Base-by-base conservation (phyloP, 495 filamentous ascomycete species). In the Halenospora varia region DNA sequence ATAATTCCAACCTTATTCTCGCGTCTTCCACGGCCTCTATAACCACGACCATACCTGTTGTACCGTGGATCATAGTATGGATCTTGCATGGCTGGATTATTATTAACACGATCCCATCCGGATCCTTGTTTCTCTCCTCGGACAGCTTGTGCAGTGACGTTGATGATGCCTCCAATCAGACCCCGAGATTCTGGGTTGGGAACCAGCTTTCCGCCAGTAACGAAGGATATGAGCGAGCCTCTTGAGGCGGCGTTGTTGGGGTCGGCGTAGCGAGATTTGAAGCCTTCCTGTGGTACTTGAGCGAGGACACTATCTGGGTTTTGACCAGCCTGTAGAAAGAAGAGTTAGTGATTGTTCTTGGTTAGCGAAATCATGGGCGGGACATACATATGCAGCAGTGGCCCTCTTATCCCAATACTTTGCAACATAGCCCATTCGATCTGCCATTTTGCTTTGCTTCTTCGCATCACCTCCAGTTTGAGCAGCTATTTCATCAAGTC, bases 321-420 rank as follows among this genome's bases (percentile, higher is more conserved):
- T n/a, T n/a, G n/a, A n/a, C n/a, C n/a, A n/a, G n/a, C n/a, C n/a
- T n/a, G n/a, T n/a, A n/a, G n/a, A n/a, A n/a, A n/a, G n/a, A n/a
- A n/a, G n/a, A n/a, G n/a, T n/a, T n/a, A n/a, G n/a, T n/a, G n/a
- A n/a, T n/a, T n/a, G n/a, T n/a, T n/a, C n/a, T n/a, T n/a, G n/a
- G n/a, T n/a, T n/a, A n/a, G n/a, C n/a, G n/a, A n/a, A n/a, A n/a
- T n/a, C n/a, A n/a, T n/a, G n/a, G 29, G 29, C 29, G 13, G 13
- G 59, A 62, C 66, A 70, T 24, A 72, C 77, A 55, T 78, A 85
- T 55, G 71, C 59, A 0, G 77, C 77, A 44, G 75, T 77, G 3
- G 76, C 74, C 39, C 79, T 62, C 23, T 72, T 68, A 61, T 85
- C 83, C 48, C 74, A 66, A 52, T 85, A 87, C 22, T 76, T 70